Evolutionary conservation across 768 basidiomycete genomes (phyloP), one percentile per base, ranked within the genome.

Genomic region (Leucocoprinus sp.): DNA sequence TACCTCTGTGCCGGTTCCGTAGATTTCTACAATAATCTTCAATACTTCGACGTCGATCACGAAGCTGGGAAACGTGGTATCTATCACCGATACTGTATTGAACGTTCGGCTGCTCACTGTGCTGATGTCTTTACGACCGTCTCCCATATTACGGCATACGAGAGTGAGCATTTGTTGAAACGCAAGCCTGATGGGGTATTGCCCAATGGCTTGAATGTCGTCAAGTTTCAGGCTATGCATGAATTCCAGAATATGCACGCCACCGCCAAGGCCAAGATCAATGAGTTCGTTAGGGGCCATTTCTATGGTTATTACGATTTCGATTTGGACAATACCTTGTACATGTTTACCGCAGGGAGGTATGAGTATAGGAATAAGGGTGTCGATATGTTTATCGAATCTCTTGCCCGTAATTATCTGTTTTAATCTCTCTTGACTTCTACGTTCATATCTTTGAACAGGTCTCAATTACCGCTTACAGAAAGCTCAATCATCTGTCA

Each of bases 351-450:
- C 12, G 96, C 96, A n/a, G 96, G 96, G 33, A 80, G 96, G 35
- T 99, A 99, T 64, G 96, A 99, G 64, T 99, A 96, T 64, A 77
- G 96, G 33, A 99, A 99, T 72, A 99, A 99, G 70, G 96, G 96
- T 45, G 93, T 98, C 23, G 96, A 99, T 61, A 96, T 99, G 95
- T 99, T 97, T 62, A 95, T 99, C 54, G 96, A 99, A 66, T 76
- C 85, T 14, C 79, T 99, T 46, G 96, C 95, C 22, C 89, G 95
- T 80, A 53, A 37, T 76, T 64, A 27, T 39, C 28, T 4, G 29
- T 31, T 29, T 36, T 38, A 37, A 42, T 29, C 28, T 43, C 28
- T 26, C 18, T 11, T 40, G 33, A 42, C 31, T 44, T 21, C 27
- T 33, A 38, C 17, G 24, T 31, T 44, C 8, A 45, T 42, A 12